Conservation (phyloP, 2,329 filamentous ascomycete species). For the Cladophialophora chaetospira region DNA sequence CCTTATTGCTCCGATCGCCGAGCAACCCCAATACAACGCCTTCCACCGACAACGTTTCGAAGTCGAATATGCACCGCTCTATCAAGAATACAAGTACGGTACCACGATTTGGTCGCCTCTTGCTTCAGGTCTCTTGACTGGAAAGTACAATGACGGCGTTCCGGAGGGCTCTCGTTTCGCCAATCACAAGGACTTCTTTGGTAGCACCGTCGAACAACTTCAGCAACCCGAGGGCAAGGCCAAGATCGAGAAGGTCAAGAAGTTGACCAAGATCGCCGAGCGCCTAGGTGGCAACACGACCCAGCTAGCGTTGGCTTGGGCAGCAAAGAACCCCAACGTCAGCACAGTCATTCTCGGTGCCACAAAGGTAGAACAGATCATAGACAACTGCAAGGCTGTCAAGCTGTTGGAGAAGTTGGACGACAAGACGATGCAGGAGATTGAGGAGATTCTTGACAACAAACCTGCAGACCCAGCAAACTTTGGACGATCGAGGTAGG, state of each 20-base stretch:
- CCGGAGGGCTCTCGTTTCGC: slow-evolving; percentile 61
- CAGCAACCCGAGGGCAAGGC: slow-evolving; percentile 34
- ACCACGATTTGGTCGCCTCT: slow-evolving; percentile 66
- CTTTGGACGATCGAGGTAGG: slow-evolving; percentile 29
- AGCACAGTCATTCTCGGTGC: slow-evolving; percentile 55
- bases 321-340: slow-evolving; percentile 59
- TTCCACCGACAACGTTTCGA: slow-evolving; percentile 65
- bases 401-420: slow-evolving; percentile 48
- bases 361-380: slow-evolving; percentile 47
- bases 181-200: slow-evolving; percentile 58
- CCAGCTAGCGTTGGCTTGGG: slow-evolving; percentile 59
- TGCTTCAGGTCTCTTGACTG: slow-evolving; percentile 62
- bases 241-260: slow-evolving; percentile 62
- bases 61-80: slow-evolving; percentile 62
- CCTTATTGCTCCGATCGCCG: slow-evolving; percentile 65
- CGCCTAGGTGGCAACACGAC: slow-evolving; percentile 61
- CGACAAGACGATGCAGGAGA: slow-evolving; percentile 49
- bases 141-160: slow-evolving; percentile 67
- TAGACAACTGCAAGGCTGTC: slow-evolving; percentile 49
- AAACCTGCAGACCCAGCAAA: slow-evolving; percentile 23
- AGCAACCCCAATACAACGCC: slow-evolving; percentile 70
- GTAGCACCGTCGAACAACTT: slow-evolving; percentile 47
- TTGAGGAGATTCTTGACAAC: slow-evolving; percentile 40
- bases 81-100: slow-evolving; percentile 61
- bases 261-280: slow-evolving; percentile 57